These are phyloP conservation scores for Dissophora globulifera DNA, from an alignment of 192 early-diverging fungal genomes.

Conservation along the genomic window DNA sequence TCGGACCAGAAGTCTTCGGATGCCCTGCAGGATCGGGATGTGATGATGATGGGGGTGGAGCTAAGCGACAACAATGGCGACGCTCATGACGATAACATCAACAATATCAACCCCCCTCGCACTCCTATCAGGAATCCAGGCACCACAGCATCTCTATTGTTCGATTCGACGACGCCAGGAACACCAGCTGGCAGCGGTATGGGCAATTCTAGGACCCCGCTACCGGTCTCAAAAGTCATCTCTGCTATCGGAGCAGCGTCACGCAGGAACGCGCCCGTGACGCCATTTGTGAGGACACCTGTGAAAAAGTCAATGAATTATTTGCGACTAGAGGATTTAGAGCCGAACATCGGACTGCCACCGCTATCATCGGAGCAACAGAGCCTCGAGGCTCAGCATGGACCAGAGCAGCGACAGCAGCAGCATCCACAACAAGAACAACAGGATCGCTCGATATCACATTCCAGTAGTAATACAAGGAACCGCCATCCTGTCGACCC, in stretches of 20 bases:
- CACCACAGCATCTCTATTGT: neutral
- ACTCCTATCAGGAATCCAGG: constrained; percentile 23
- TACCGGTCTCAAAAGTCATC: constrained; percentile 39
- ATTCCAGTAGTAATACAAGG: no score
- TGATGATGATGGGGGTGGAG: neutral
- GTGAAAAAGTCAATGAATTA: constrained; percentile 13
- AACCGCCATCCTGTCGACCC: no score
- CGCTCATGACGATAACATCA: no score
- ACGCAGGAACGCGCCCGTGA: constrained; percentile 13
- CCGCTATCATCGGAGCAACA: no score
- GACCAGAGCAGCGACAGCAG: no score
- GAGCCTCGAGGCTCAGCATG: no score
- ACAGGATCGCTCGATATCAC: no score
- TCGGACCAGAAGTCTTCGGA: neutral
- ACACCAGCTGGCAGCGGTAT: constrained; percentile 19
- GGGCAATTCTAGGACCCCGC: no score
- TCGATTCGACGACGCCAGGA: neutral
- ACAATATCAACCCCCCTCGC: neutral
- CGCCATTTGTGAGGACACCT: constrained; percentile 35
- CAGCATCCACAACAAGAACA: no score
- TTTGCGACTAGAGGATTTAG: constrained; percentile 20
- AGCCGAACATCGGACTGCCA: no score
- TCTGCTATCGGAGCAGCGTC: constrained; percentile 48
- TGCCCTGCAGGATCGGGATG: neutral
- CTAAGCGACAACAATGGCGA: neutral